Evolutionary conservation across 2,329 filamentous ascomycete genomes (phyloP).

Genomic region (Juglanconis juglandina): DNA sequence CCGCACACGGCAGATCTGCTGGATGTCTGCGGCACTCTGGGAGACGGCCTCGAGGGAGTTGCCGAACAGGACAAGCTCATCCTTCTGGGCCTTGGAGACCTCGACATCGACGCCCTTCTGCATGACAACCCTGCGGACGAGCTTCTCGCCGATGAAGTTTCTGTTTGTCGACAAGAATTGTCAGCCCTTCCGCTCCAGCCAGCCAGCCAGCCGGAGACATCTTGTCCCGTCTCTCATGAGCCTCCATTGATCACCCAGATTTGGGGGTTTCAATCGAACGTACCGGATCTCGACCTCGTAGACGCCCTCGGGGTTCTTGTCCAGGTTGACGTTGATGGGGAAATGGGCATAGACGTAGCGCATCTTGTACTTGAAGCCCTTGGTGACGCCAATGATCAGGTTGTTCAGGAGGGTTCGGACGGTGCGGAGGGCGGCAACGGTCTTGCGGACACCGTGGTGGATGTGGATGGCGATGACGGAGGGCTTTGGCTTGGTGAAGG

Average conservation of each 20-base stretch:
- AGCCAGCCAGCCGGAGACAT: background rate
- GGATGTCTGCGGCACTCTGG: slow-evolving; percentile 97
- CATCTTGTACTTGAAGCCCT: slow-evolving; percentile 99
- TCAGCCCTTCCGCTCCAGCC: slow-evolving; percentile 6
- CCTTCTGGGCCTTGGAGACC: slow-evolving; percentile 90
- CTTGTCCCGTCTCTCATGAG: background rate
- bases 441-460: slow-evolving; percentile 98
- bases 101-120: slow-evolving; percentile 85
- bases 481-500: slow-evolving; percentile 85
- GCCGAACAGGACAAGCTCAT: slow-evolving; percentile 88
- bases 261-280: slow-evolving; percentile 30
- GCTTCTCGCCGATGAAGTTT: slow-evolving; percentile 99
- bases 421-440: slow-evolving; percentile 94
- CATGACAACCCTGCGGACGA: slow-evolving; percentile 89
- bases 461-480: slow-evolving; percentile 93
- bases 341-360: slow-evolving; percentile 99
- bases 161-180: slow-evolving; percentile 38
- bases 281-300: slow-evolving; percentile 97
- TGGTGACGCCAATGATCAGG: slow-evolving; percentile 96
- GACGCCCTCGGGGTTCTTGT: slow-evolving; percentile 87
- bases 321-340: slow-evolving; percentile 99
- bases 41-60: slow-evolving; percentile 98
- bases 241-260: background rate
- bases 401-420: slow-evolving; percentile 99
- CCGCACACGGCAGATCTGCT: slow-evolving; percentile 98